These are phyloP conservation scores for Tolypocladium tundrense DNA, from an alignment of 2,329 filamentous ascomycete species.

Conservation along the genomic window DNA sequence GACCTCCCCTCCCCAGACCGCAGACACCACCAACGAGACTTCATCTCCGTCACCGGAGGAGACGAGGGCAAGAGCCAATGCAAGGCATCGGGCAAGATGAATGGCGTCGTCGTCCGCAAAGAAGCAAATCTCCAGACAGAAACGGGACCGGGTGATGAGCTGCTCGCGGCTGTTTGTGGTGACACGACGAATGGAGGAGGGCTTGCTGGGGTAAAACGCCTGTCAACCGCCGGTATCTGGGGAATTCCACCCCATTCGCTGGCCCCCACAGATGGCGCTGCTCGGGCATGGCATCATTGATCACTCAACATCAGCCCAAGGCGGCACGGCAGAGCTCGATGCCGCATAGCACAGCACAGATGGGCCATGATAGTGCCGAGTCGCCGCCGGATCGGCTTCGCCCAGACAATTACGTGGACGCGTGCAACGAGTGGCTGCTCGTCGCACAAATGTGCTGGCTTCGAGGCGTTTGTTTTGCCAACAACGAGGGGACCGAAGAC, in stretches of 20 bases:
- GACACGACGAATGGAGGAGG: not conserved
- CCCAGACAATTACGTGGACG: not conserved
- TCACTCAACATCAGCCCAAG: not conserved
- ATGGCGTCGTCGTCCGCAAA: not conserved
- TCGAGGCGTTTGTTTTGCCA: not conserved
- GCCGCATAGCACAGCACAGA: not conserved
- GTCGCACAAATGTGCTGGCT: not conserved
- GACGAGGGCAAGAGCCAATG: not conserved
- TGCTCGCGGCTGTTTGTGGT: not conserved
- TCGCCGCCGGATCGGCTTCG: not conserved
- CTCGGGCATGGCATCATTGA: not conserved
- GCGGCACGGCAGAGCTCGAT: not conserved
- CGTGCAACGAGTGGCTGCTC: not conserved
- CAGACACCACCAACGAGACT: not conserved
- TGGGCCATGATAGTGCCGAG: not conserved
- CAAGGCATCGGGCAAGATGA: not conserved
- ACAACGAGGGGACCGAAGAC: not conserved
- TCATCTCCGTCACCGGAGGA: not conserved
- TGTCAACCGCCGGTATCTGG: constrained; percentile 1
- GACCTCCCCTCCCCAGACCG: not conserved
- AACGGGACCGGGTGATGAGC: not conserved
- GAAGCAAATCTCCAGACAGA: not conserved
- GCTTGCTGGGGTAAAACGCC: not conserved
- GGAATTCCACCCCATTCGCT: constrained; percentile 1
- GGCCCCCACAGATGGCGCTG: constrained; percentile 1